Percentiles rank a stretch among this genome's conserved stretches.
These are phyloP conservation scores for Aspergillus proliferans DNA, from an alignment of 2,329 filamentous ascomycete species.

Conservation along the genomic window DNA sequence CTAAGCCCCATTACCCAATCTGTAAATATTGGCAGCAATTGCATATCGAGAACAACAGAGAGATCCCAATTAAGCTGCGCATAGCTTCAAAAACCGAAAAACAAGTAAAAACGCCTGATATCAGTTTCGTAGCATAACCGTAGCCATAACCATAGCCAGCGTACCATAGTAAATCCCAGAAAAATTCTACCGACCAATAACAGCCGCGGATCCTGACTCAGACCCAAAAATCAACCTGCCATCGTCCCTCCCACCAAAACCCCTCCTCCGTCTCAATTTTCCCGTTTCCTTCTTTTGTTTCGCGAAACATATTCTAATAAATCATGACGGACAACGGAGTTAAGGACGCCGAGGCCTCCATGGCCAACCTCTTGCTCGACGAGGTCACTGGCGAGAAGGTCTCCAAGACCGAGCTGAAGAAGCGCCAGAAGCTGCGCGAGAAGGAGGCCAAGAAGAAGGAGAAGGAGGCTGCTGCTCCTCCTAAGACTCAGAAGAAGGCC, in stretches of 20 bases:
- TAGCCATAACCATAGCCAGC: not conserved
- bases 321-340: slow-evolving; percentile 36
- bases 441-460: slow-evolving; percentile 82
- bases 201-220: slow-evolving; percentile 16
- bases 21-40: too few relatives aligned
- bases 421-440: slow-evolving; percentile 84
- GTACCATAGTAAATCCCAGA: not conserved
- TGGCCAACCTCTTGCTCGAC: slow-evolving; percentile 75
- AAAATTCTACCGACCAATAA: slow-evolving; percentile 18
- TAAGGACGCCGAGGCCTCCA: slow-evolving; percentile 42
- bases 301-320: not conserved
- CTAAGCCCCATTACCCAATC: slow-evolving; percentile 18
- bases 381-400: slow-evolving; percentile 85
- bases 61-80: not conserved
- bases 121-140: not conserved
- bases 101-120: not conserved
- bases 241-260: slow-evolving; percentile 19
- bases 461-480: slow-evolving; percentile 65
- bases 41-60: not conserved
- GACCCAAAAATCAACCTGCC: slow-evolving; percentile 29
- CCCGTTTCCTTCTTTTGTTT: slow-evolving; percentile 10
- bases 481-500: slow-evolving; percentile 56
- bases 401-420: slow-evolving; percentile 88
- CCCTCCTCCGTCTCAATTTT: slow-evolving; percentile 4
- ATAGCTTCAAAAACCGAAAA: not conserved